Conservation (phyloP, 2,329 filamentous ascomycete genomes). For the Ceratocystis albifundus region DNA sequence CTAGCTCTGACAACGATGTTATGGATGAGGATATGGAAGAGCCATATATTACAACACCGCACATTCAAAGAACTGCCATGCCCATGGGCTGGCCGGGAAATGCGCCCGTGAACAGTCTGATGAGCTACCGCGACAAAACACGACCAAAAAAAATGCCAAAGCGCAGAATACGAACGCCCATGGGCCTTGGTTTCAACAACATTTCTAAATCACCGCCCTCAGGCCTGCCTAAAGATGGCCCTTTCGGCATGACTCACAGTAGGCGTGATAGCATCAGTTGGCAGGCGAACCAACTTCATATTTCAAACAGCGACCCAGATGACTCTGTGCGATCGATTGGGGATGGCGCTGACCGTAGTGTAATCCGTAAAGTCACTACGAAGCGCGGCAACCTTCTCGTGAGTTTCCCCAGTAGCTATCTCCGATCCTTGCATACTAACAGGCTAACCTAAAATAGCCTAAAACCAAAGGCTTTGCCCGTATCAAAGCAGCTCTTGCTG, state of each 20-base stretch:
- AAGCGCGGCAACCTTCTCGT: slow-evolving; percentile 80
- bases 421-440: slow-evolving; percentile 27
- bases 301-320: slow-evolving; percentile 59
- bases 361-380: slow-evolving; percentile 73
- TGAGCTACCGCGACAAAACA: slow-evolving; percentile 73
- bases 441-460: slow-evolving; percentile 43
- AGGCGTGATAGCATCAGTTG: slow-evolving; percentile 81
- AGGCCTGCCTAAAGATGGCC: slow-evolving; percentile 31
- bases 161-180: slow-evolving; percentile 40
- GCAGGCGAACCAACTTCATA: slow-evolving; percentile 77
- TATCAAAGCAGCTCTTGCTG: slow-evolving; percentile 76
- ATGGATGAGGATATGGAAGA: slow-evolving; percentile 72
- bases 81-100: slow-evolving; percentile 43
- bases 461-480: slow-evolving; percentile 94
- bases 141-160: slow-evolving; percentile 57
- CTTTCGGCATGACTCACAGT: slow-evolving; percentile 35
- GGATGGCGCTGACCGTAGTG: slow-evolving; percentile 54
- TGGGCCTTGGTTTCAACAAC: slow-evolving; percentile 39
- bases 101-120: slow-evolving; percentile 51
- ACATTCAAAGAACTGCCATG: slow-evolving; percentile 31
- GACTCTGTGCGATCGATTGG: slow-evolving; percentile 59
- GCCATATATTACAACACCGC: slow-evolving; percentile 70
- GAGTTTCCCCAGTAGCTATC: slow-evolving; percentile 30
- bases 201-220: slow-evolving; percentile 65
- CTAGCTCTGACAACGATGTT: slow-evolving; percentile 55